Percentiles rank a stretch among this genome's conserved stretches.
These are phyloP conservation scores for Penicillium flavigenum DNA, from an alignment of 495 filamentous ascomycete species.

Conservation along the genomic window DNA sequence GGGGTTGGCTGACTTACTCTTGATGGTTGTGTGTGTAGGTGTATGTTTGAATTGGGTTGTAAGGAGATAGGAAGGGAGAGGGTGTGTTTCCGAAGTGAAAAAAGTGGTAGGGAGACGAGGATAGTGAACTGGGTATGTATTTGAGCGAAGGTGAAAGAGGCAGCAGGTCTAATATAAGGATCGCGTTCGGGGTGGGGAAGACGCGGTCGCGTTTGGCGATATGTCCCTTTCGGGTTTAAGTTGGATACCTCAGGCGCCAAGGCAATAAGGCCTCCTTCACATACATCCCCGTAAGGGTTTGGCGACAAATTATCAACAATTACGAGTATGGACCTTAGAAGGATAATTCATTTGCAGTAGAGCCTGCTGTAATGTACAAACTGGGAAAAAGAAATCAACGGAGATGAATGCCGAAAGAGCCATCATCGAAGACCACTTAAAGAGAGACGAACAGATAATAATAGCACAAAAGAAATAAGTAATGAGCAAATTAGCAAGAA, in stretches of 20 bases:
- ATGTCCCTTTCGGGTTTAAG: constrained; percentile 36
- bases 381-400: neutral
- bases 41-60: constrained; percentile 2
- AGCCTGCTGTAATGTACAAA: constrained; percentile 18
- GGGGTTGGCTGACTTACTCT: constrained; percentile 33
- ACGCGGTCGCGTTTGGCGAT: constrained; percentile 41
- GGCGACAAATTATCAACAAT: neutral
- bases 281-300: neutral
- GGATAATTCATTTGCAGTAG: constrained; percentile 1
- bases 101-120: constrained; percentile 5
- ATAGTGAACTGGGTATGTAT: constrained; percentile 17
- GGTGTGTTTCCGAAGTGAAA: constrained; percentile 2
- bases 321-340: neutral
- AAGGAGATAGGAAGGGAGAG: constrained; percentile 1
- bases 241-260: constrained; percentile 26
- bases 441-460: constrained; percentile 9
- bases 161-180: constrained; percentile 27
- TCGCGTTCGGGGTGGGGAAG: constrained; percentile 40
- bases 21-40: constrained; percentile 26
- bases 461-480: constrained; percentile 16
- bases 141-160: constrained; percentile 23
- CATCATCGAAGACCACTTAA: neutral
- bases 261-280: constrained; percentile 1
- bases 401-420: neutral
- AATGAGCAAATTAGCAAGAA: constrained; percentile 10